Evolutionary conservation across 805 yeast genomes (phyloP).

Genomic region (Ogataea populi-albae): DNA sequence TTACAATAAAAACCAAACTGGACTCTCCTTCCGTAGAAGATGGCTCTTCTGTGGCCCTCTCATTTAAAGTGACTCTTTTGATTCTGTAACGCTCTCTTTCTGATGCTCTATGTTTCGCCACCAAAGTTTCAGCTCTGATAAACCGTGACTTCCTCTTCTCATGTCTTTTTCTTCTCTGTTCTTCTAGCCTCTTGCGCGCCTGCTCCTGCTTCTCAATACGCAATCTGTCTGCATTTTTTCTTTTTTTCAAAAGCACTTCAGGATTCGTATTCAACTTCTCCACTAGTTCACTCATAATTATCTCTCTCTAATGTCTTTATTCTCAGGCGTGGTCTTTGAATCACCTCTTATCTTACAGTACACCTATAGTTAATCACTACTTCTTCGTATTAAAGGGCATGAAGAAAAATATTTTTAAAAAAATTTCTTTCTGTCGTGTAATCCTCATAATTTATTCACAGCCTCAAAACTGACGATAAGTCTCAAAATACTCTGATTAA

Average conservation of each 20-base stretch:
- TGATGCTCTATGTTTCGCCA: conserved; percentile 61
- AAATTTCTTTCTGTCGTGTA: too few relatives aligned
- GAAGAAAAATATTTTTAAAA: too few relatives aligned
- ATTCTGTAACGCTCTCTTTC: conserved; percentile 68
- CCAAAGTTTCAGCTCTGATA: conserved; percentile 71
- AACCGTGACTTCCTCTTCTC: conserved; percentile 51
- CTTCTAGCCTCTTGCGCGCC: conserved; percentile 49
- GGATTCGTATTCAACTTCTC: conserved; percentile 63
- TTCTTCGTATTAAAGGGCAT: too few relatives aligned
- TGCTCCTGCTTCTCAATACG: conserved; percentile 71
- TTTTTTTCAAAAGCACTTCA: conserved; percentile 71
- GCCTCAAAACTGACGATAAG: too few relatives aligned
- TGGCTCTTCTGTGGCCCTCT: conserved; percentile 32
- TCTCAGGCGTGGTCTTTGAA: too few relatives aligned
- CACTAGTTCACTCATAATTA: not conserved
- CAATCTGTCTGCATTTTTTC: conserved; percentile 73
- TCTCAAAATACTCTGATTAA: too few relatives aligned
- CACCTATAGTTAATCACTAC: too few relatives aligned
- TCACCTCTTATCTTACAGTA: too few relatives aligned
- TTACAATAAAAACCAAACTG: conserved; percentile 60
- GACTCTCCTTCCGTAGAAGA: conserved; percentile 36
- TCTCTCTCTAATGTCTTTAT: too few relatives aligned
- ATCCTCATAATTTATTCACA: too few relatives aligned
- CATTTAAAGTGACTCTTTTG: conserved; percentile 56
- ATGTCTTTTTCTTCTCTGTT: conserved; percentile 41